Evolutionary conservation across 2,329 filamentous ascomycete genomes (phyloP).

Genomic region (Helotiales sp.): DNA sequence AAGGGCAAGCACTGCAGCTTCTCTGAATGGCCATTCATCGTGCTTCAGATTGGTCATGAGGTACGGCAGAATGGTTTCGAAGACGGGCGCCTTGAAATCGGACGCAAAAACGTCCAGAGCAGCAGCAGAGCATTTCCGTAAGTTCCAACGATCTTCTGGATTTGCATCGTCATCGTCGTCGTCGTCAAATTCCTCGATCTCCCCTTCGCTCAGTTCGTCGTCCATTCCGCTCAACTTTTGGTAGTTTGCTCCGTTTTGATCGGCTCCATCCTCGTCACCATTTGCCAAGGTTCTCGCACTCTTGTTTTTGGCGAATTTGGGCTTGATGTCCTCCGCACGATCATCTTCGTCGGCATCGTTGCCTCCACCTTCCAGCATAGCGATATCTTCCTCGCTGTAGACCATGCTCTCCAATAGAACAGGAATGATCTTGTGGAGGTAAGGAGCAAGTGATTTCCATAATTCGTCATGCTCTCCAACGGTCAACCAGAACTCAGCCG

Average conservation of each 20-base stretch:
- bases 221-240: constrained; percentile 54
- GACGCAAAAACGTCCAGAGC: constrained; percentile 92
- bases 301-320: constrained; percentile 81
- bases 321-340: constrained; percentile 87
- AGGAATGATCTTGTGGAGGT: constrained; percentile 84
- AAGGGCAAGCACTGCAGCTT: constrained; percentile 91
- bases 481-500: constrained; percentile 96
- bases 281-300: constrained; percentile 48
- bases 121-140: constrained; percentile 95
- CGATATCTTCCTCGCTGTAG: constrained; percentile 92
- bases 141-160: constrained; percentile 91
- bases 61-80: constrained; percentile 90
- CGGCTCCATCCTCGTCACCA: constrained; percentile 55
- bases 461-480: constrained; percentile 86
- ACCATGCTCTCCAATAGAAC: constrained; percentile 94
- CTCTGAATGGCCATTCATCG: constrained; percentile 86
- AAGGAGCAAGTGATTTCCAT: constrained; percentile 76
- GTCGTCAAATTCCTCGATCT: constrained; percentile 73
- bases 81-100: constrained; percentile 86
- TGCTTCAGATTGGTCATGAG: constrained; percentile 88
- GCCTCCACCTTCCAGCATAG: constrained; percentile 79
- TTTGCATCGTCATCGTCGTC: constrained; percentile 76
- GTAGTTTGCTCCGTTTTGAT: constrained; percentile 59
- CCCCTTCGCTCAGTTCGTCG: constrained; percentile 82
- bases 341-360: constrained; percentile 94